These are phyloP conservation scores for Tolypocladium ovalisporum DNA, from an alignment of 2,329 filamentous ascomycete species.

Conservation along the genomic window DNA sequence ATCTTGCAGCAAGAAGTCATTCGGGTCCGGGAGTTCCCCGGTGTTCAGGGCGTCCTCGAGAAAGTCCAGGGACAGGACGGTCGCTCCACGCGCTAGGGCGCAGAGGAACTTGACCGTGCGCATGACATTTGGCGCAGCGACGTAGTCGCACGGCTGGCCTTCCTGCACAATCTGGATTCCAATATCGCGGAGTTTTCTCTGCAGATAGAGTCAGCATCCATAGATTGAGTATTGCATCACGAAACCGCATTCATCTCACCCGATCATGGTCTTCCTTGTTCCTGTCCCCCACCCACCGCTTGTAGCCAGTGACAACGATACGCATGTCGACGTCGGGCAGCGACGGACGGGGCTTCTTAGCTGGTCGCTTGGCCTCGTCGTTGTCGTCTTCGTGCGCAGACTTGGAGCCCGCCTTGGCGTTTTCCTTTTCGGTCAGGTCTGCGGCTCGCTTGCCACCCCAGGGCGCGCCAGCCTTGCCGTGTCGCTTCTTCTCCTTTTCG, in stretches of 20 bases:
- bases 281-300: slow-evolving; percentile 64
- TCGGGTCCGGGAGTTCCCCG: slow-evolving; percentile 50
- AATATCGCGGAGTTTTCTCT: slow-evolving; percentile 73
- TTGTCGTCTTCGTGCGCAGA: slow-evolving; percentile 29
- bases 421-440: slow-evolving; percentile 43
- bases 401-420: slow-evolving; percentile 26
- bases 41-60: slow-evolving; percentile 66
- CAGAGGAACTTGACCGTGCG: slow-evolving; percentile 91
- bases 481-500: slow-evolving; percentile 84
- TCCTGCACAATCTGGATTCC: slow-evolving; percentile 76
- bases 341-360: slow-evolving; percentile 51
- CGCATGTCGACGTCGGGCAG: slow-evolving; percentile 57
- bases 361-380: slow-evolving; percentile 37
- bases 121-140: slow-evolving; percentile 77
- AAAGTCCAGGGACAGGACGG: slow-evolving; percentile 66
- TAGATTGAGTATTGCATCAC: neutral
- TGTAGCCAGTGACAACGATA: slow-evolving; percentile 75
- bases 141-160: slow-evolving; percentile 65
- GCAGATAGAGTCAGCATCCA: slow-evolving; percentile 9
- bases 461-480: slow-evolving; percentile 33
- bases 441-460: slow-evolving; percentile 56
- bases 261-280: slow-evolving; percentile 71
- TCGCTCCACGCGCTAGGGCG: slow-evolving; percentile 70
- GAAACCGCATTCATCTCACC: slow-evolving; percentile 39
- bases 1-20: slow-evolving; percentile 61